Base-by-base conservation (phyloP, 108 stramenopile species). In the Mayamaea pseudoterrestris region DNA sequence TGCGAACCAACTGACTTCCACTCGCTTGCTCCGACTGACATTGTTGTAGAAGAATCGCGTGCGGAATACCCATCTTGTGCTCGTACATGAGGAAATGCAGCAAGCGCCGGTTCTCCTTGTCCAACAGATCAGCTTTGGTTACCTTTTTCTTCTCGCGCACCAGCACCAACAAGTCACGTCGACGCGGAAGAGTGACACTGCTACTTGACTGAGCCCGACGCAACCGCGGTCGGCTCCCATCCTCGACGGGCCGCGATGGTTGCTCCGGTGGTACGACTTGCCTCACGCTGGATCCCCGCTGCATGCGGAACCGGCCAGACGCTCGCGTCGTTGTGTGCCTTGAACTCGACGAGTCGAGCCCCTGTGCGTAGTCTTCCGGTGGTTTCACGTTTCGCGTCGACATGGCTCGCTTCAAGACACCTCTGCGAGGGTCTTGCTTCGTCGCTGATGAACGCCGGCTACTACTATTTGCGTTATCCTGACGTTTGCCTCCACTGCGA, bases 361-460 rank as follows among this genome's bases (percentile, higher is more conserved):
- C 16, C 5, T 41, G 40, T 5, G 40, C 40, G 29, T 47, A 47
- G 29, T 47, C 47, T 47, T 47, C 47, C 13, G 47, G 47, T 2
- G 30, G 47, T 47, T 51, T 51, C 20, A 39, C 37, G 21, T 51
- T 51, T n/a, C 25, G 17, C 12, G 50, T 51, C 12, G 50, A 51
- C 50, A 51, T 51, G 20, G 50, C 50, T 14, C 50, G 44, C 17
- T 45, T 52, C 41, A 39, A 42, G 28, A 29, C 66, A 62, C 40
- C 57, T 70, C 42, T 27, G 6, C 47, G 47, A 47, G 3, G 37
- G 37, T 39, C 20, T 39, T 14, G 18, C 20, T 20, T 39, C 12
- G 32, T 34, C 32, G 9, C 12, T 34, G 32, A 11, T 12, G 9
- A 11, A 18, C 20, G 16, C 37, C 8, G 16, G 16, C 37, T 39